A percentile compares a stretch with the other conserved stretches of the same genome.
Evolutionary conservation across 2,329 filamentous ascomycete genomes (phyloP).

Genomic region (Myrmaecium sp.): DNA sequence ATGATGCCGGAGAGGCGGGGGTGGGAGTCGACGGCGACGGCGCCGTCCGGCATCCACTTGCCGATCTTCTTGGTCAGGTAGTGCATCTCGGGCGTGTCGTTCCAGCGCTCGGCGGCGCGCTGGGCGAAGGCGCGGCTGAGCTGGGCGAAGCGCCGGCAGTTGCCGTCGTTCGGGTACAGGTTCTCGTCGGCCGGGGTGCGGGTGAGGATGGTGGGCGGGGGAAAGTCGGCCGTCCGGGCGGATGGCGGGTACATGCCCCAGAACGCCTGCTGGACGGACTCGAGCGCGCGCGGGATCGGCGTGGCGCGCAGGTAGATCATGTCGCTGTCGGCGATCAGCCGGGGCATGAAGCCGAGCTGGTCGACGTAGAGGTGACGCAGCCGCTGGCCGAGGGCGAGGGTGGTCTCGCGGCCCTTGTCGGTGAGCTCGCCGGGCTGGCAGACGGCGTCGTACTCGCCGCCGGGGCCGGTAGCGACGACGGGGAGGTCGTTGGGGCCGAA

Average conservation of each 20-base stretch:
- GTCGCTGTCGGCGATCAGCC: slow-evolving; percentile 22
- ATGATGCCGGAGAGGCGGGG: slow-evolving; percentile 79
- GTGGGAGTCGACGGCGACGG: slow-evolving; percentile 66
- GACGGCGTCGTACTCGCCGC: slow-evolving; percentile 57
- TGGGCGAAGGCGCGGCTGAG: slow-evolving; percentile 30
- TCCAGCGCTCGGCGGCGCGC: slow-evolving; percentile 30
- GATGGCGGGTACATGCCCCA: slow-evolving; percentile 30
- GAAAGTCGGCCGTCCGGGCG: slow-evolving; percentile 24
- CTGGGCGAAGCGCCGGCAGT: slow-evolving; percentile 30
- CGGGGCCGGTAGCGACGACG: slow-evolving; percentile 48
- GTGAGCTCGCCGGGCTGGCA: slow-evolving; percentile 42
- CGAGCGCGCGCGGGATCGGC: slow-evolving; percentile 31
- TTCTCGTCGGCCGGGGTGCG: slow-evolving; percentile 30
- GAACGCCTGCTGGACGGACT: slow-evolving; percentile 34
- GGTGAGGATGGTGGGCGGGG: slow-evolving; percentile 27
- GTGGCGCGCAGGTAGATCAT: slow-evolving; percentile 31
- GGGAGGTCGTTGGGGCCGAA: slow-evolving; percentile 52
- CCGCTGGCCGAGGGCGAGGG: slow-evolving; percentile 29
- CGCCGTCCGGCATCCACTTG: slow-evolving; percentile 67
- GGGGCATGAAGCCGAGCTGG: slow-evolving; percentile 31
- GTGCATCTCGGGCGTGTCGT: slow-evolving; percentile 56
- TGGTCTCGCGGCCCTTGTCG: slow-evolving; percentile 32
- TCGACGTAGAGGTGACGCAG: slow-evolving; percentile 33
- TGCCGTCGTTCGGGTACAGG: slow-evolving; percentile 32
- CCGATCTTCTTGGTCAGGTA: slow-evolving; percentile 63